Base-by-base conservation (phyloP, 805 yeast genomes). In the Metschnikowia hibisci region DNA sequence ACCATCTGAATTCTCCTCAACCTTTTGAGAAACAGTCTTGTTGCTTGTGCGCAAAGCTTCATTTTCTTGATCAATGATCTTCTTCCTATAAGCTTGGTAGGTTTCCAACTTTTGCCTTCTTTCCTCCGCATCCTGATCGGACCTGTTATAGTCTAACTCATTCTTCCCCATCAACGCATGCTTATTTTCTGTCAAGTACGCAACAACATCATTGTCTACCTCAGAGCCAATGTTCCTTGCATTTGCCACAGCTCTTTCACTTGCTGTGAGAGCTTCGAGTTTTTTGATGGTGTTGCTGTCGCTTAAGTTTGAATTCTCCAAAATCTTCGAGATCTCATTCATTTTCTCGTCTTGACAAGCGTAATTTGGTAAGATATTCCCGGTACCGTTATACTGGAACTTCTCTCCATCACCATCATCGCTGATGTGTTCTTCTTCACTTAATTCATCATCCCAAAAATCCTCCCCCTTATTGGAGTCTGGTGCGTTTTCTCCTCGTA, bases 301-400 rank as follows among this genome's bases (percentile, higher is more conserved):
- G 46, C 57, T 63, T 45, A 70, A 56, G 53, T 63, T 71, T 53
- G 66, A 73, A 48, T 61, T 63, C 55, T 56, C 72, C 56, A 58
- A 62, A 41, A 57, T 67, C 32, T 53, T 53, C 44, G 64, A 60
- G 23, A 70, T 60, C 52, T 68, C 70, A 46, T 61, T 56, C 44
- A 71, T 69, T 48, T 67, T 63, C 37, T 69, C 72, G 46, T 61
- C 71, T 46, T 52, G 71, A 52, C 66, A 66, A 37, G 81, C 78
- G 54, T 72, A 80, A 46, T 80, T 80, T 31, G 84, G 84, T 42
- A 80, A 62, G 20, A 77, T 71, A 44, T 71, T 69, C 33, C 79
- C 83, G 9, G 82, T 83, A 45, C 79, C 84, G 37, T 79, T 78
- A 44, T 75, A 78, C 34, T 76, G 81, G 50, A 79, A 78, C 45